phyloP scores from a whole-genome alignment of 1,139 yeast genomes.

The Saccharomyces pastorianus region DNA sequence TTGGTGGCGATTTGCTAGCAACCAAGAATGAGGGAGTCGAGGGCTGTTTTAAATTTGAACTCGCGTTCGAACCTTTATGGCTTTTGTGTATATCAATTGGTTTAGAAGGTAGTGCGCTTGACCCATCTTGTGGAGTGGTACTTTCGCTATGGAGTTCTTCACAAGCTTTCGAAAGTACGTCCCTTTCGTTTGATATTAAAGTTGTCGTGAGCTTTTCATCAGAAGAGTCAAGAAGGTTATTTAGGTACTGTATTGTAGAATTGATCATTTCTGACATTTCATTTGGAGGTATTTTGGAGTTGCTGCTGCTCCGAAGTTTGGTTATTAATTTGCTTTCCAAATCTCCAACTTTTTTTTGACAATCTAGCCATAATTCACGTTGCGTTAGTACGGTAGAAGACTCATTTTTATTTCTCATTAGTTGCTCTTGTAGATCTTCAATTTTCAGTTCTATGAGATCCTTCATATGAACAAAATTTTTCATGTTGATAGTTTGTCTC shows the following conservation, averaged over 20 bases:
- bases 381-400: slow-evolving; percentile 12
- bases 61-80: not conserved
- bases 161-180: slow-evolving; percentile 17
- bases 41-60: not conserved
- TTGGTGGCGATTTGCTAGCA: slow-evolving; percentile 28
- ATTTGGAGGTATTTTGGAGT: slow-evolving; percentile 5
- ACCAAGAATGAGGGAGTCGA: slow-evolving; percentile 14
- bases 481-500: slow-evolving; percentile 3
- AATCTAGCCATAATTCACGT: slow-evolving; percentile 21
- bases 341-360: slow-evolving; percentile 12
- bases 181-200: slow-evolving; percentile 18
- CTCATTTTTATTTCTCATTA: slow-evolving; percentile 20
- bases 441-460: slow-evolving; percentile 17
- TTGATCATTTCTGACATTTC: slow-evolving; percentile 11
- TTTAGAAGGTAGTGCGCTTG: slow-evolving; percentile 4
- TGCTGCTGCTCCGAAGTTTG: slow-evolving; percentile 5
- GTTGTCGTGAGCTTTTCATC: slow-evolving; percentile 8
- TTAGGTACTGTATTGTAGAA: slow-evolving; percentile 10
- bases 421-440: slow-evolving; percentile 17
- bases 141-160: slow-evolving; percentile 10
- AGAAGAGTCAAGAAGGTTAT: slow-evolving; percentile 7
- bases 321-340: slow-evolving; percentile 16
- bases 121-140: not conserved
- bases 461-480: slow-evolving; percentile 4
- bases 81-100: slow-evolving; percentile 2